phyloP scores from a whole-genome alignment of 345 rosid genomes.

The thale cress (Arabidopsis thaliana) region TAIR10.1 NC_003076.8:2465501-2466000 shows the following conservation, averaged over 20 bases:
- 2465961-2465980: slow-evolving; percentile 96
- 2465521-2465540: slow-evolving; percentile 95
- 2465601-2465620: slow-evolving; percentile 85
- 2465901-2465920: slow-evolving; percentile 94
- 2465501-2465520: slow-evolving; percentile 83
- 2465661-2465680: slow-evolving; percentile 88
- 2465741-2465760: slow-evolving; percentile 92
- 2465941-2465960: slow-evolving; percentile 91
- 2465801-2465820: slow-evolving; percentile 94
- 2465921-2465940: slow-evolving; percentile 98
- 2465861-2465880: slow-evolving; percentile 94
- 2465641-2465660: slow-evolving; percentile 98
- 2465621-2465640: slow-evolving; percentile 96
- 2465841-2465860: slow-evolving; percentile 98
- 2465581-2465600: slow-evolving; percentile 89
- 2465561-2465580: slow-evolving; percentile 96
- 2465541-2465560: slow-evolving; percentile 90
- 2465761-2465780: slow-evolving; percentile 93
- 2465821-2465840: slow-evolving; percentile 84
- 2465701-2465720: slow-evolving; percentile 98
- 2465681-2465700: slow-evolving; percentile 87
- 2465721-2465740: slow-evolving; percentile 97
- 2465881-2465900: slow-evolving; percentile 80
- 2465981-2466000: slow-evolving; percentile 88
- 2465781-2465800: slow-evolving; percentile 93